Percentiles rank a stretch among this genome's conserved stretches.
Evolutionary conservation across 495 filamentous ascomycete genomes (phyloP).

Genomic region (Neurospora cerealis): DNA sequence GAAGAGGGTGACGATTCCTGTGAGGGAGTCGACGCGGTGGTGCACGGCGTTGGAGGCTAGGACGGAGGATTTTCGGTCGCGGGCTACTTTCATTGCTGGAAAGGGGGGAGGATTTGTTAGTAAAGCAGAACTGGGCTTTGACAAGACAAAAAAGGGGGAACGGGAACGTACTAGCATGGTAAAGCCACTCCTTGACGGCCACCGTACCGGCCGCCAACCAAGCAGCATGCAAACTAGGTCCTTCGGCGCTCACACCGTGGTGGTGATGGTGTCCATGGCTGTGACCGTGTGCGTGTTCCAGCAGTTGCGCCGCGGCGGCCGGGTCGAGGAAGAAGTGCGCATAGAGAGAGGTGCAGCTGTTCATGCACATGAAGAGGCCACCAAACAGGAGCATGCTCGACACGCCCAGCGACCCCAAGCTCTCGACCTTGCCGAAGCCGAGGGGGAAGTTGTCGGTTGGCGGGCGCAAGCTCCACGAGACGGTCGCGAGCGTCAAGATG

Average conservation of each 20-base stretch:
- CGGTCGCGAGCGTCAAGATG: conserved; percentile 83
- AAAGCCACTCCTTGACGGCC: conserved; percentile 89
- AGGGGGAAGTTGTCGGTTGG: conserved; percentile 74
- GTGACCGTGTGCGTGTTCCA: conserved; percentile 54
- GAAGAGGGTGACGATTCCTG: conserved; percentile 79
- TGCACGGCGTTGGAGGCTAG: conserved; percentile 95
- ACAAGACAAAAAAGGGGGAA: not conserved
- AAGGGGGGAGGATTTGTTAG: conserved; percentile 1
- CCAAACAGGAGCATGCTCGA: conserved; percentile 80
- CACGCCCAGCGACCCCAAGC: conserved; percentile 84
- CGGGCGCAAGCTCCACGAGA: conserved; percentile 78
- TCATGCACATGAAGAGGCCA: conserved; percentile 81
- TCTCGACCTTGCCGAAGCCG: conserved; percentile 97
- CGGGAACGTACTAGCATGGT: conserved; percentile 72
- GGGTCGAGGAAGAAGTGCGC: conserved; percentile 72
- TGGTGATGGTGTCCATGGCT: conserved; percentile 48
- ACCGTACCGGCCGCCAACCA: conserved; percentile 94
- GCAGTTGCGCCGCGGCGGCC: conserved; percentile 42
- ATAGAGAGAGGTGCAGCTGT: conserved; percentile 63
- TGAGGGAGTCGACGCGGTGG: conserved; percentile 91
- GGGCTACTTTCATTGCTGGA: conserved; percentile 90
- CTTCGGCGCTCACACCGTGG: conserved; percentile 52
- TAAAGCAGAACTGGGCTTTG: no score
- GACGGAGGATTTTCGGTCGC: conserved; percentile 86
- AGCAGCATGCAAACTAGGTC: conserved; percentile 81